phyloP scores from a whole-genome alignment of 2,329 filamentous ascomycete genomes.

The Trichophyton simii region DNA sequence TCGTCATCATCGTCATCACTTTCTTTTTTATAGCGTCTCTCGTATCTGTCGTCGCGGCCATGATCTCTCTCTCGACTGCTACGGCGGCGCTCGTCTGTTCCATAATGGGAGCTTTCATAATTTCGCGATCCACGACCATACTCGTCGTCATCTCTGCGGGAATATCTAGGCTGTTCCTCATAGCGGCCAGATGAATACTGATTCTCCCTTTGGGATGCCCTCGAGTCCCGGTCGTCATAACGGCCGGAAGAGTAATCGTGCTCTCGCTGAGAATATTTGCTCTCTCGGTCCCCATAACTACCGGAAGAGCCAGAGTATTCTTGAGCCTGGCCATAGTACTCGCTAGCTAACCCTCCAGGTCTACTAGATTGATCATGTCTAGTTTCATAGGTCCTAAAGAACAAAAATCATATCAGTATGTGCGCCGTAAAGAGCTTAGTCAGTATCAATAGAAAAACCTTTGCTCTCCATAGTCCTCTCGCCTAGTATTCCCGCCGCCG shows the following conservation, averaged over 20 bases:
- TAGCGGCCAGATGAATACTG: neutral
- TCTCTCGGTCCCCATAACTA: constrained; percentile 6
- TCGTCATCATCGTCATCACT: constrained; percentile 7
- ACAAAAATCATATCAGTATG: neutral
- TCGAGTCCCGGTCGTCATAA: neutral
- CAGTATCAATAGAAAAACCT: neutral
- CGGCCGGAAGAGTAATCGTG: neutral
- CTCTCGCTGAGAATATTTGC: neutral
- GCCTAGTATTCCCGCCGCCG: neutral
- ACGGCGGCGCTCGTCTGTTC: constrained; percentile 13
- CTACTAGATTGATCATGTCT: neutral
- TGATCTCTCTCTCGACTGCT: constrained; percentile 17
- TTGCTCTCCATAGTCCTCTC: constrained; percentile 3
- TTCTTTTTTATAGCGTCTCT: constrained; percentile 6
- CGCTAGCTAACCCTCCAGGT: constrained; percentile 13
- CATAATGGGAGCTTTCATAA: constrained; percentile 10
- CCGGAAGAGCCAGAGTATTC: constrained; percentile 11
- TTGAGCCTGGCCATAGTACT: constrained; percentile 12
- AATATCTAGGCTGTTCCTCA: neutral
- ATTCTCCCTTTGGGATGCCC: neutral
- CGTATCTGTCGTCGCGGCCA: constrained; percentile 9
- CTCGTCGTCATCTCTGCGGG: neutral
- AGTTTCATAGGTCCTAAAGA: constrained; percentile 3
- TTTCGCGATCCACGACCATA: neutral
- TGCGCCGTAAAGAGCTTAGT: neutral